Evolutionary conservation across 1,284 basidiomycete genomes (phyloP), one percentile per base, ranked within the genome.

Genomic region (Fomitiporia mediterranea): DNA sequence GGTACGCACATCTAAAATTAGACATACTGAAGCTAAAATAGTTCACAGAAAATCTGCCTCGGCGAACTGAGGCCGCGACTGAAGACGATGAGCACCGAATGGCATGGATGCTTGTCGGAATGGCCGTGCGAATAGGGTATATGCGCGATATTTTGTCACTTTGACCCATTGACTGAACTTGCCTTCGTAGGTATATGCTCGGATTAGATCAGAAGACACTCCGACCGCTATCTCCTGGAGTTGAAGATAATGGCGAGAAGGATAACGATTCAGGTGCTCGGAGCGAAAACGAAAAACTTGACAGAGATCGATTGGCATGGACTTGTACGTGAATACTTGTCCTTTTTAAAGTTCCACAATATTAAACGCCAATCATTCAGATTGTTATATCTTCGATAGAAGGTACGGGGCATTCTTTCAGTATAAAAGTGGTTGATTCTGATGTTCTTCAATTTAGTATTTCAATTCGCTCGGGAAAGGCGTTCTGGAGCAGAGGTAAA

Each of bases 301-400:
- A 74, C 44, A 62, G 72, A 9, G 70, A 70, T 7, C 60, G 70
- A 43, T 64, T 69, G n/a, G 69, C 69, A 4, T 74, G 71, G 71
- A 74, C 72, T 2, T 74, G 70, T 61, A 30, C 15, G 60, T 59
- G 6, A 15, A n/a, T 11, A 9, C 19, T 37, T 8, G 23, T 48
- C 15, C 32, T 40, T 40, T n/a, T 5, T 6, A 23, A 42, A 32
- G 32, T 3, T 13, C 17, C 13, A 8, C 5, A 23, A 7, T 30
- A 23, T 13, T 34, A 13, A 44, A 46, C 55, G 2, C 8, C 34
- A 25, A 32, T 35, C 23, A 13, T 46, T n/a, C 32, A 61, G 60
- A 65, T 67, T 74, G 72, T 61, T 74, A 74, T 53, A 66, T 74
- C 5, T 73, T 71, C 58, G 72, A 74, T 38, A 34, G 57, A 55